These are phyloP conservation scores for Puccinia polysora DNA, from an alignment of 1,284 basidiomycete genomes.

Conservation along the genomic window DNA sequence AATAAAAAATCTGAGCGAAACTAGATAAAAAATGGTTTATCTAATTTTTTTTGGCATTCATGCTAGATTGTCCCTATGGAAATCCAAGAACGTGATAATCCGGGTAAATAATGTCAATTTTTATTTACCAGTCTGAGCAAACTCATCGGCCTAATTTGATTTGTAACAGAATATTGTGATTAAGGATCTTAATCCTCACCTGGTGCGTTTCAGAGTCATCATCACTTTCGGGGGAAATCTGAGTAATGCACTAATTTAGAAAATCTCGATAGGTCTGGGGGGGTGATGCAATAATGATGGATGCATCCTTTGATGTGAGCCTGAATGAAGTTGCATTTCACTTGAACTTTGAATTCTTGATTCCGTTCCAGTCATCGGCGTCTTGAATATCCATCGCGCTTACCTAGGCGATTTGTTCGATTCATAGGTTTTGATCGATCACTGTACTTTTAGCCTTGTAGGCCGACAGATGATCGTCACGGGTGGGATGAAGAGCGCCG, in stretches of 20 bases:
- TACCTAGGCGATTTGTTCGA: no score
- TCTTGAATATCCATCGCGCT: no score
- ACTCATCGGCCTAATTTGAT: no score
- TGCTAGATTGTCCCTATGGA: not conserved
- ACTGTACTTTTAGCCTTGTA: constrained; percentile 38
- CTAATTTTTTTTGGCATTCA: not conserved
- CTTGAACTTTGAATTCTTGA: not conserved
- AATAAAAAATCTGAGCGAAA: no score
- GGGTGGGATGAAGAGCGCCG: not conserved
- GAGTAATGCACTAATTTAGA: not conserved
- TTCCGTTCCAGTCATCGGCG: no score
- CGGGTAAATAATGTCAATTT: constrained; percentile 25
- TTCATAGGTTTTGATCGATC: constrained; percentile 42
- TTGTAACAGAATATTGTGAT: constrained; percentile 23
- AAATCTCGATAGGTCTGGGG: constrained; percentile 36
- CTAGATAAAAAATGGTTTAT: no score
- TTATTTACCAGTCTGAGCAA: no score
- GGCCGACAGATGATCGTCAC: constrained; percentile 40
- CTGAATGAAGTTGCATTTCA: not conserved
- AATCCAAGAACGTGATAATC: constrained; percentile 21
- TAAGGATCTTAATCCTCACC: constrained; percentile 21
- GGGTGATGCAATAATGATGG: constrained; percentile 22
- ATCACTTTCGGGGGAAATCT: not conserved
- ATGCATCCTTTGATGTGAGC: constrained; percentile 21
- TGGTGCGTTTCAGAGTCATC: not conserved